Percentiles rank a stretch among this genome's conserved stretches.
Evolutionary conservation across 495 filamentous ascomycete genomes (phyloP).

Genomic region (Xylaria scruposa): DNA sequence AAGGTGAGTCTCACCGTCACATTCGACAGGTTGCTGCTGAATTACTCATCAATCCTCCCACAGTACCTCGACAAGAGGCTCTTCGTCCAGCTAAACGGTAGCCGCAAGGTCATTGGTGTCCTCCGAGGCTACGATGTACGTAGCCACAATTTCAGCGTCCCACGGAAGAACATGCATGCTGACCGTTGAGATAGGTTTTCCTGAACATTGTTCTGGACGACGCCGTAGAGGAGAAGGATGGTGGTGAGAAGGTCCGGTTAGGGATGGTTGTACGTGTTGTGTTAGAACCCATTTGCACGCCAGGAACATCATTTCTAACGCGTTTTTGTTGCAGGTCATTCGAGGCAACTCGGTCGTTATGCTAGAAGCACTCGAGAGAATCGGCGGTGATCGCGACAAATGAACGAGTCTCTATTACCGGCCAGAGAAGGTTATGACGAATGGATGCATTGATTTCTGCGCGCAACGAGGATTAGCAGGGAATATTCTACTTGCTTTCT

Average conservation of each 20-base stretch:
- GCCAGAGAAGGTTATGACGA: neutral
- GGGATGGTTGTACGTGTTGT: constrained; percentile 84
- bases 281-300: neutral
- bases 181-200: constrained; percentile 72
- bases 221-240: constrained; percentile 93
- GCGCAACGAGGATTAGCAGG: constrained; percentile 18
- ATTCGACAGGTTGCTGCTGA: constrained; percentile 14
- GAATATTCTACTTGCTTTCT: constrained; percentile 6
- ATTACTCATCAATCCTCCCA: constrained; percentile 25
- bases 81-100: constrained; percentile 96
- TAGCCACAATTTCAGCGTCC: neutral
- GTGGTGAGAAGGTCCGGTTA: constrained; percentile 86
- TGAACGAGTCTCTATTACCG: constrained; percentile 22
- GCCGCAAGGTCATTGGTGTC: constrained; percentile 94
- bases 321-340: constrained; percentile 59
- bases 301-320: constrained; percentile 12
- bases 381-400: constrained; percentile 56
- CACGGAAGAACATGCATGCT: neutral
- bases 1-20: constrained; percentile 65
- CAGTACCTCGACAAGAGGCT: constrained; percentile 99
- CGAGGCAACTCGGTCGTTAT: constrained; percentile 96
- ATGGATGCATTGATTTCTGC: constrained; percentile 7
- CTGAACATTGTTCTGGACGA: constrained; percentile 98
- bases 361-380: constrained; percentile 78
- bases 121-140: constrained; percentile 95